Percentiles rank a stretch among this genome's conserved stretches.
Conservation (phyloP, 305 asterid species). For the Fraxinus albicans region DNA sequence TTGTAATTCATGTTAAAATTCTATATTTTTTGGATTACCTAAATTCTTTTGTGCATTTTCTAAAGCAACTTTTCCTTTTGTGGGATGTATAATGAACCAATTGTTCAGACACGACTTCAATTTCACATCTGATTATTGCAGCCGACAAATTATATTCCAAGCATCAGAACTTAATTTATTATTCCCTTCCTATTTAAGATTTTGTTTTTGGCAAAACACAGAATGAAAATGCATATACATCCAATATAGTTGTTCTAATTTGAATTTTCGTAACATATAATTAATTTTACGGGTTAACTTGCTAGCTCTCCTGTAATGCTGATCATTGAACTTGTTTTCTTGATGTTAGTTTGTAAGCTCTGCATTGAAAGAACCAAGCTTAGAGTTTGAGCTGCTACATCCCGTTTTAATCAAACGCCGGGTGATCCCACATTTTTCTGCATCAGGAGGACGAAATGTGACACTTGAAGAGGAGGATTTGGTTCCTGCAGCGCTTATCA, state of each 20-base stretch:
- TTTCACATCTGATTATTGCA: not conserved
- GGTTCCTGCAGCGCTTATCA: constrained; percentile 80
- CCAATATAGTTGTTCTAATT: not conserved
- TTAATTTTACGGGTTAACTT: not conserved
- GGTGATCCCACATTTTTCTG: constrained; percentile 67
- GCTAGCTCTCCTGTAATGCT: not conserved
- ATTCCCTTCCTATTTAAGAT: not conserved
- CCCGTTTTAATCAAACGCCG: constrained; percentile 65
- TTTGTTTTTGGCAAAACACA: not conserved
- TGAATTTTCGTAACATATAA: not conserved
- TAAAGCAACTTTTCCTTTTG: not conserved
- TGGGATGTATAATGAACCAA: not conserved
- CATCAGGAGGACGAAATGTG: constrained; percentile 44
- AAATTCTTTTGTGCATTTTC: not conserved
- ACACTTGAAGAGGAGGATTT: constrained; percentile 86
- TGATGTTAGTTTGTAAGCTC: constrained; percentile 69
- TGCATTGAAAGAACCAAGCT: constrained; percentile 73
- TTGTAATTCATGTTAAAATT: not conserved
- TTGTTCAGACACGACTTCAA: not conserved
- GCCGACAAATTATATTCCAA: not conserved
- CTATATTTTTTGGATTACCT: not conserved
- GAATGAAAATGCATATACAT: not conserved
- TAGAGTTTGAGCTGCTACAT: constrained; percentile 77
- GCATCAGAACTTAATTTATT: not conserved
- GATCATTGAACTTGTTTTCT: constrained; percentile 5